Evolutionary conservation across 805 yeast genomes (phyloP), one percentile per base, ranked within the genome.

Genomic region (Candida palmyrensis): DNA sequence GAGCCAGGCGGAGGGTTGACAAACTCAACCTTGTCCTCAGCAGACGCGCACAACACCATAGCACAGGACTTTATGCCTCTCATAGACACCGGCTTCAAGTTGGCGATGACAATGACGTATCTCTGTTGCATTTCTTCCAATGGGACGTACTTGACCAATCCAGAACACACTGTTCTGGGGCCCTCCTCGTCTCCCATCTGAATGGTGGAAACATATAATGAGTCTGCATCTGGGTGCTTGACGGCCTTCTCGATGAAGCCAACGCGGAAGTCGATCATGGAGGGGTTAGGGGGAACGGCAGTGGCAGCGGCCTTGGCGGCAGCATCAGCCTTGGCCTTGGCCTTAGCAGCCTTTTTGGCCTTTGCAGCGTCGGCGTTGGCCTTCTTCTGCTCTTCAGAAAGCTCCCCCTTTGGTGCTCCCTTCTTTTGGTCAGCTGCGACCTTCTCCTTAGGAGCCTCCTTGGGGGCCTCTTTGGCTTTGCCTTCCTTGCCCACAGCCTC

Each of bases 91-190:
- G 98, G 98, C 69, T 92, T 92, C 65, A 92, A 76, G 71, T 94
- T 94, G 49, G 97, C 96, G 50, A 92, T 88, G 37, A 82, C 82
- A 29, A 92, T 82, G 32, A 90, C 95, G 50, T 75, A 75, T 60
- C 97, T 82, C 61, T 86, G 77, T 74, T 92, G 98, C 96, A 92
- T 82, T 27, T 83, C 95, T 66, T 92, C 97, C 44, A 94, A 59
- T 25, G 95, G 80, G 55, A 85, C 73, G 64, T 84, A 79, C 48
- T 86, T 86, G 42, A 88, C 97, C 51, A 92, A 73, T 48, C 99
- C 99, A 9, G 96, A 86, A 69, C 98, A 92, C 37, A 92, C 95
- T 19, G 97, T 92, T 71, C 99, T 79, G 54, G 99, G 98, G 39
- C 94, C 95, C 57, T 86, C 96, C 42, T 72, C 89, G 51, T 92